Evolutionary conservation across 345 rosid species (phyloP), one percentile per base, ranked within the genome.

Genomic region (Lumnitzera racemosa): DNA sequence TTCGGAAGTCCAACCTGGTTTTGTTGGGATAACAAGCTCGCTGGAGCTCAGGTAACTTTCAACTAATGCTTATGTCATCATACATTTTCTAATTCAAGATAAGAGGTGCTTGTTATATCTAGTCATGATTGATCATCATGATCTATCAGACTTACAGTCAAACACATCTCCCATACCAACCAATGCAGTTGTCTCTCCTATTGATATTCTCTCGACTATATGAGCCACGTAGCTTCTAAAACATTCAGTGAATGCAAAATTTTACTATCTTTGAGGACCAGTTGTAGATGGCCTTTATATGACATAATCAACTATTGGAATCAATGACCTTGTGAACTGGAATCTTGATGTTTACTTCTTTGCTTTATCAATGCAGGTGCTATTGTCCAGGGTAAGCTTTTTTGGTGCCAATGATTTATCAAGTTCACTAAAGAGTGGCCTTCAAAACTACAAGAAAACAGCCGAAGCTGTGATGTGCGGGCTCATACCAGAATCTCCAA

Each of bases 381-480:
- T 95, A 47, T 67, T 95, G 62, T 85, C 98, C 67, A 80, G 99
- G 70, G 62, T 90, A 62, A 80, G 80, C 61, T 88, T 95, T 75
- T 88, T 95, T 50, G 76, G 72, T 46, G 70, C 78, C 43, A 90
- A 90, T 47, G 95, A 72, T 53, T 62, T 73, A 58, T 65, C 80
- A 27, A 63, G 66, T 58, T 74, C 90, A 16, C 83, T 67, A 43
- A 84, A 70, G 72, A 77, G 78, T 63, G 82, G 79, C 60, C 95
- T 95, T 59, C 67, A 51, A 64, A 75, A 48, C 64, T 95, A 95
- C 65, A 81, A 81, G 63, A 72, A 81, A 58, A 84, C 99, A 51
- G 98, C 99, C 3, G 96, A 84, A 74, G 88, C 89, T 71, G 95
- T 90, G 51, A 90, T 95, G 94, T 95, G 99, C 23, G 83, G 92